These are phyloP conservation scores for Aspergillus egyptiacus DNA, from an alignment of 495 filamentous ascomycete genomes.

Conservation along the genomic window DNA sequence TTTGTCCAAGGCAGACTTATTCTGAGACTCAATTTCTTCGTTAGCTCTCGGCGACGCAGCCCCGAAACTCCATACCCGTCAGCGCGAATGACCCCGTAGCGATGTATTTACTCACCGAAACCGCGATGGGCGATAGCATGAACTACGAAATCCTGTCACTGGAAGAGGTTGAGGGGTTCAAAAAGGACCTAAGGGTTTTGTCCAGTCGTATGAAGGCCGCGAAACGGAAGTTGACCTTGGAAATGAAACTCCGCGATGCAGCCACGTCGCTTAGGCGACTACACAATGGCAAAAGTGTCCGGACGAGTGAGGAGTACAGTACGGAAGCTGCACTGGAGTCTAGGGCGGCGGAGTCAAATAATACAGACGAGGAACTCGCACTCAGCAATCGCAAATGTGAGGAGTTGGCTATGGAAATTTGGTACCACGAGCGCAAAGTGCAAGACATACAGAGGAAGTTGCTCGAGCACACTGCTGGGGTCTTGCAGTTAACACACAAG, in stretches of 20 bases:
- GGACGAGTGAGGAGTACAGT: conserved; percentile 31
- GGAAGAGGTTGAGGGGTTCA: conserved; percentile 84
- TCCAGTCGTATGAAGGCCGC: conserved; percentile 70
- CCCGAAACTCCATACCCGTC: conserved; percentile 38
- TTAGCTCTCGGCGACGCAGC: conserved; percentile 26
- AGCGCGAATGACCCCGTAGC: conserved; percentile 52
- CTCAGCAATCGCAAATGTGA: conserved; percentile 77
- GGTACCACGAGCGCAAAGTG: conserved; percentile 63
- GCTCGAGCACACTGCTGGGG: conserved; percentile 85
- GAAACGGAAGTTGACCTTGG: conserved; percentile 76
- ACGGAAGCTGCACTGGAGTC: conserved; percentile 40
- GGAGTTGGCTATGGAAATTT: conserved; percentile 73
- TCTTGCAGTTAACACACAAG: conserved; percentile 82
- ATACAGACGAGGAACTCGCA: conserved; percentile 69
- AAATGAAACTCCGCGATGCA: conserved; percentile 90
- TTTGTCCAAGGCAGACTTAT: conserved; percentile 10
- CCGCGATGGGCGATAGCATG: conserved; percentile 80
- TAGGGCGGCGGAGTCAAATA: conserved; percentile 30
- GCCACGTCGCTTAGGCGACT: conserved; percentile 77
- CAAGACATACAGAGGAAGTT: conserved; percentile 66
- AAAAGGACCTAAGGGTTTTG: conserved; percentile 70
- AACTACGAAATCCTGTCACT: conserved; percentile 79
- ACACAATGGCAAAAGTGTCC: conserved; percentile 51
- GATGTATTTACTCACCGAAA: conserved; percentile 89
- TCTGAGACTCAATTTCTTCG: not conserved